These are phyloP conservation scores for Acrocalymma vagum DNA, from an alignment of 2,329 filamentous ascomycete genomes.

Conservation along the genomic window DNA sequence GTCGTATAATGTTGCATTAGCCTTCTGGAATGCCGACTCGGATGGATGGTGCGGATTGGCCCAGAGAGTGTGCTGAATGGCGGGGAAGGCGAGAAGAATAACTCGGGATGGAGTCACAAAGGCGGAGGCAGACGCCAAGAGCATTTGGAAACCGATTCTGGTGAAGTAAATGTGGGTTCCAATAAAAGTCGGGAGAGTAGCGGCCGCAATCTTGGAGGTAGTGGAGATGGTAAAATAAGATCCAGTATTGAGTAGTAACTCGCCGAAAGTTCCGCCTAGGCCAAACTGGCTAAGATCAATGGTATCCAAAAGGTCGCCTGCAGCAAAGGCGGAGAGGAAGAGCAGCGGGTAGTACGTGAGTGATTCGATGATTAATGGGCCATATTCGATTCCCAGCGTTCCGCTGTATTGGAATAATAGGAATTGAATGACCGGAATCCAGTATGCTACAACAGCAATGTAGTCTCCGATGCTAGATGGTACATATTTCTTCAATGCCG, in stretches of 20 bases:
- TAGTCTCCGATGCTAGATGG: constrained; percentile 59
- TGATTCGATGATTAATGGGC: constrained; percentile 78
- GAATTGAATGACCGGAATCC: constrained; percentile 77
- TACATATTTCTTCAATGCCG: constrained; percentile 61
- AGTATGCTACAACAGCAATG: constrained; percentile 78
- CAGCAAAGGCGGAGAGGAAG: constrained; percentile 49
- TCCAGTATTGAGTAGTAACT: constrained; percentile 71
- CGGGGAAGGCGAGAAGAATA: constrained; percentile 73
- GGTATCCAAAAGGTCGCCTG: constrained; percentile 65
- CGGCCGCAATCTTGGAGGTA: constrained; percentile 51
- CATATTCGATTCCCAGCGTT: constrained; percentile 71
- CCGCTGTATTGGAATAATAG: constrained; percentile 74
- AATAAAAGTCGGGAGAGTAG: constrained; percentile 59
- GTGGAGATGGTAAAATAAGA: constrained; percentile 72
- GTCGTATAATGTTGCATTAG: constrained; percentile 71
- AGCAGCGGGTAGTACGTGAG: constrained; percentile 70
- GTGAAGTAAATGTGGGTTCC: constrained; percentile 72
- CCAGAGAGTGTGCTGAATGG: constrained; percentile 73
- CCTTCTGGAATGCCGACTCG: constrained; percentile 63
- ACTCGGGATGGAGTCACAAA: constrained; percentile 74
- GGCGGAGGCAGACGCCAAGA: constrained; percentile 71
- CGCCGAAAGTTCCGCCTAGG: constrained; percentile 65
- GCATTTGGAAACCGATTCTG: constrained; percentile 74
- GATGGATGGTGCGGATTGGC: constrained; percentile 79
- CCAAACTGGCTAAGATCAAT: constrained; percentile 65